Evolutionary conservation across 139 green algal genomes (phyloP).

Genomic region (Bryopsis sp.): DNA sequence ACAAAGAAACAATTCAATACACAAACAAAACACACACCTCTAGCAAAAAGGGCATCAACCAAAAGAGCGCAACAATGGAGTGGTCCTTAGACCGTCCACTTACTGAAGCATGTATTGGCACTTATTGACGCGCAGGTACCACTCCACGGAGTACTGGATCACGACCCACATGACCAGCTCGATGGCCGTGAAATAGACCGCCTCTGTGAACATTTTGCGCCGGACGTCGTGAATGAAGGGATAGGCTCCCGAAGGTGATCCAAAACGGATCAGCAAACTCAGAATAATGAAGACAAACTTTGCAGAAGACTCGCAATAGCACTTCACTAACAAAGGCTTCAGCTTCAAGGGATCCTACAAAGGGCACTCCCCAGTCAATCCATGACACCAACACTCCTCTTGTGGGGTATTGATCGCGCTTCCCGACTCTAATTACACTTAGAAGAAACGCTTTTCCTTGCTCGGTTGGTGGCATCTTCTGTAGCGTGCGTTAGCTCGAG

Average conservation of each 20-base stretch:
- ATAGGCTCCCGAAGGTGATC: background rate
- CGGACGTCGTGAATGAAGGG: background rate
- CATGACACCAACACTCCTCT: too few relatives aligned
- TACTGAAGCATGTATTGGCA: conserved; percentile 17
- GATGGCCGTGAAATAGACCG: conserved; percentile 4
- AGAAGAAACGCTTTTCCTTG: too few relatives aligned
- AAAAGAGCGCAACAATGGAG: too few relatives aligned
- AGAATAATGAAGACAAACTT: conserved; percentile 2
- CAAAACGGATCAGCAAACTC: conserved; percentile 1
- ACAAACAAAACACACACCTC: too few relatives aligned
- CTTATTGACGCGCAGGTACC: background rate
- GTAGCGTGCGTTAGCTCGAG: too few relatives aligned
- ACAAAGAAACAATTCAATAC: background rate
- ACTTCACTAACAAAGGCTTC: conserved; percentile 10
- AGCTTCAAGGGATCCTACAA: conserved; percentile 7
- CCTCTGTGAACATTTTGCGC: background rate
- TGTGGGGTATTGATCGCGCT: too few relatives aligned
- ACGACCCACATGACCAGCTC: conserved; percentile 8
- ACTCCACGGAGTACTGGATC: conserved; percentile 7
- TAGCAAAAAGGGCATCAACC: too few relatives aligned
- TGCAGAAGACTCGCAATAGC: conserved; percentile 5
- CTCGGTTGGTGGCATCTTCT: too few relatives aligned
- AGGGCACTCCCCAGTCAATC: too few relatives aligned
- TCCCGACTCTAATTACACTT: too few relatives aligned
- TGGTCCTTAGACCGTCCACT: too few relatives aligned